phyloP scores from a whole-genome alignment of 257 asterid species.

The Galeopsis tetrahit region DNA sequence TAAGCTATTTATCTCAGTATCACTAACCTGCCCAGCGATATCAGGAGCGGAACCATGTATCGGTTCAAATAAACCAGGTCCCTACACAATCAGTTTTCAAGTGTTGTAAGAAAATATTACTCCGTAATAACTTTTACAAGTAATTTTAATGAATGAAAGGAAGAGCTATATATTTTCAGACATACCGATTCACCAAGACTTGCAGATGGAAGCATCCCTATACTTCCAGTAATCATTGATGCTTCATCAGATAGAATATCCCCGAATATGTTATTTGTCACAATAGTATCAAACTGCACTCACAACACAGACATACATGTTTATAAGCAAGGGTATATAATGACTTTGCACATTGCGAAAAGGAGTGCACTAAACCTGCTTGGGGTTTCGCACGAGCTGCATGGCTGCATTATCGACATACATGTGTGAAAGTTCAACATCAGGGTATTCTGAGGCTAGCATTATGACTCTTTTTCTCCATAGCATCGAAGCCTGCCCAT shows the following conservation, averaged over 20 bases:
- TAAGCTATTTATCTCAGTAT: not conserved
- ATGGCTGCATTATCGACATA: slow-evolving; percentile 98
- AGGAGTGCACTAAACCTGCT: slow-evolving; percentile 59
- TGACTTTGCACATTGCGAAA: slow-evolving; percentile 19
- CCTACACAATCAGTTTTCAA: slow-evolving; percentile 47
- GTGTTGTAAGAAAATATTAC: not conserved
- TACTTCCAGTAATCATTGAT: slow-evolving; percentile 98
- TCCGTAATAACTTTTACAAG: not conserved
- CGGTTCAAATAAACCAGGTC: slow-evolving; percentile 98
- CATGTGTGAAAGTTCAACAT: slow-evolving; percentile 97
- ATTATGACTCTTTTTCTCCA: slow-evolving; percentile 83
- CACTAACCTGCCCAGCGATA: slow-evolving; percentile 96
- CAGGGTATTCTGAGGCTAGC: slow-evolving; percentile 84
- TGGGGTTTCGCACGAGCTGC: slow-evolving; percentile 98
- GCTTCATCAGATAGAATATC: slow-evolving; percentile 98
- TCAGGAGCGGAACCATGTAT: slow-evolving; percentile 99
- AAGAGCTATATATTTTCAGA: not conserved
- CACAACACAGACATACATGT: slow-evolving; percentile 23
- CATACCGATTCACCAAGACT: slow-evolving; percentile 88
- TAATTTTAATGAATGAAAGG: not conserved
- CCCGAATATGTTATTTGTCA: slow-evolving; percentile 95
- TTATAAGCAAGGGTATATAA: slow-evolving; percentile 13
- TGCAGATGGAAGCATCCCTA: slow-evolving; percentile 99
- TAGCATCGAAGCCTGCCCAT: slow-evolving; percentile 87
- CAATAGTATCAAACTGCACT: slow-evolving; percentile 95